phyloP scores from a whole-genome alignment of 2,329 filamentous ascomycete genomes.

The Akanthomyces muscarius region DNA sequence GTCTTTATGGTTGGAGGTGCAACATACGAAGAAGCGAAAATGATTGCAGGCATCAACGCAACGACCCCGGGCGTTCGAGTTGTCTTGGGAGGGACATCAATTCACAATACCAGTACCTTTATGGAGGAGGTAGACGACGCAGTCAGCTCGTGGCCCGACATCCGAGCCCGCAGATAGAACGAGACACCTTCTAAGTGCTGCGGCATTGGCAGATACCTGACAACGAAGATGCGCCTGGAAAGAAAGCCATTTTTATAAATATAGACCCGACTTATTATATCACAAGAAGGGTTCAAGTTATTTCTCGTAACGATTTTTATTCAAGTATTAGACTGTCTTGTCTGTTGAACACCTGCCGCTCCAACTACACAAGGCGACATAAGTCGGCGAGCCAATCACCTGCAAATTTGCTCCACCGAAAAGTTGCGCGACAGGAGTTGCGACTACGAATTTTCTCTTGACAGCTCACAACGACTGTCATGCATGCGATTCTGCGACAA shows the following conservation, averaged over 20 bases:
- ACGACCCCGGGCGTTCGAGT: conserved; percentile 83
- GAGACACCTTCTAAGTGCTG: not conserved
- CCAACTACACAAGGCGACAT: too few relatives aligned
- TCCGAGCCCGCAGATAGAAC: not conserved
- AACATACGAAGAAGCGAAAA: conserved; percentile 96
- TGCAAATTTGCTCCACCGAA: conserved; percentile 6
- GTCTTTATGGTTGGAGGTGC: conserved; percentile 91
- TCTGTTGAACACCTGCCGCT: too few relatives aligned
- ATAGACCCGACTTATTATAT: not conserved
- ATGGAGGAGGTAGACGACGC: conserved; percentile 89
- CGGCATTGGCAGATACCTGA: too few relatives aligned
- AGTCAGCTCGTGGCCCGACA: conserved; percentile 79
- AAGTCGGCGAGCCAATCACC: not conserved
- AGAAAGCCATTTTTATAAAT: not conserved
- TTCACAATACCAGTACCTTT: conserved; percentile 86
- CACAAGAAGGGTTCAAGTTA: too few relatives aligned
- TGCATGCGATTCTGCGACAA: conserved; percentile 27
- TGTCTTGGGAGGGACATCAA: conserved; percentile 79
- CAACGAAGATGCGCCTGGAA: not conserved
- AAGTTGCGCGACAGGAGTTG: conserved; percentile 8
- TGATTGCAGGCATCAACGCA: conserved; percentile 91
- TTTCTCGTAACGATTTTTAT: too few relatives aligned
- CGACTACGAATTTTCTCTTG: not conserved
- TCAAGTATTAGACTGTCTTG: too few relatives aligned
- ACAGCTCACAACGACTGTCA: conserved; percentile 19